Base-by-base conservation (phyloP, 2,329 filamentous ascomycete genomes). In the Colletotrichum tanaceti region DNA sequence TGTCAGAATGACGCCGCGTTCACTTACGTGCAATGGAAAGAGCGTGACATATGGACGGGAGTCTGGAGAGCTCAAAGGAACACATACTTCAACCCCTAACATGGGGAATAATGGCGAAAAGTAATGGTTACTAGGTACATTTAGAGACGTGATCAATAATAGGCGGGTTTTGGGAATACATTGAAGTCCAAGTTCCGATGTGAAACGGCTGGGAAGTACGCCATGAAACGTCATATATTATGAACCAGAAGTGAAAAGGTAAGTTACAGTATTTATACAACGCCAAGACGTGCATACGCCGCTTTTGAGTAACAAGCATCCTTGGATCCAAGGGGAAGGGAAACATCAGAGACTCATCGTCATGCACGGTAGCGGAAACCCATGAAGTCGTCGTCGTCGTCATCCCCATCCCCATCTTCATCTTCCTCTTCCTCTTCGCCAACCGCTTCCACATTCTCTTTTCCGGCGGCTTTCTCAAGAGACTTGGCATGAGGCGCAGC, bases 351-450 rank as follows among this genome's bases (percentile, higher is more conserved):
- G 20, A 47, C 58, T 10, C 11, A 41, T 43, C 61, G 59, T 71
- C 74, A 39, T 73, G 75, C 47, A 9, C 77, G 77, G 71, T 88
- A 87, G 39, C 86, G 78, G 72, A 90, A 90, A 1, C 84, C 87
- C 67, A 87, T 87, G 79, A 89, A 91, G 0, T 84, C 82, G 5
- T 87, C 86, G 5, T 87, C 86, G 2, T 86, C 83, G 2, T 83
- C 83, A 0, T 85, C 83, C 1, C 84, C 83, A 0, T 82, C 83
- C 2, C 84, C 83, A 0, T 82, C 81, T 3, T 81, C 81, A 1
- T 82, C 81, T 0, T 79, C 78, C 1, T 75, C 78, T 3, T 77
- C 77, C 24, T 80, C 74, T 16, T 77, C 74, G 3, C 70, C 73
- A 10, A 71, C 72, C 58, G 54, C 73, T 73, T 75, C 73, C n/a